Evolutionary conservation across 495 filamentous ascomycete genomes (phyloP).

Genomic region (Penicillium bovifimosum): DNA sequence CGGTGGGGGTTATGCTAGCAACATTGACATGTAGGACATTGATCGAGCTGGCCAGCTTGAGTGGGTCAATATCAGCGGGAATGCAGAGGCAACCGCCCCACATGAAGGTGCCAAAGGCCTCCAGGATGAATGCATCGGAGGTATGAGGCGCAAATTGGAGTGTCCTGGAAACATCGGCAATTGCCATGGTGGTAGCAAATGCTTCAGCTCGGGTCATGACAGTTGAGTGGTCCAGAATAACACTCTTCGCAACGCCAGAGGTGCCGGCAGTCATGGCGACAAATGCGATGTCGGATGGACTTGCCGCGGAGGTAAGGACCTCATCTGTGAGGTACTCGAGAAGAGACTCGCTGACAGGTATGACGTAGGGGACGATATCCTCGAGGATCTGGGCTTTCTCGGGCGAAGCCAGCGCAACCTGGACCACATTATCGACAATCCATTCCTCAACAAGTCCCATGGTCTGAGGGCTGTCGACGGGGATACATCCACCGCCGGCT

Average conservation of each 20-base stretch:
- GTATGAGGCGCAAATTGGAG: conserved; percentile 53
- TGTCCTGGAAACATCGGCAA: conserved; percentile 47
- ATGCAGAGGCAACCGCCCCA: conserved; percentile 45
- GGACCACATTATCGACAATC: conserved; percentile 33
- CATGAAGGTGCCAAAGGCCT: conserved; percentile 37
- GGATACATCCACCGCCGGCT: conserved; percentile 42
- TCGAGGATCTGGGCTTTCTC: conserved; percentile 33
- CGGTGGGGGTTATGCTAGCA: conserved; percentile 38
- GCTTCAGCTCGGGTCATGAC: conserved; percentile 42
- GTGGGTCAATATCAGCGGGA: conserved; percentile 26
- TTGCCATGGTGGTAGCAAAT: conserved; percentile 41
- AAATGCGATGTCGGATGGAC: conserved; percentile 35
- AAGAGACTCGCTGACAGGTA: conserved; percentile 33
- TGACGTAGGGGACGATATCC: conserved; percentile 34
- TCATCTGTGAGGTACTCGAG: conserved; percentile 33
- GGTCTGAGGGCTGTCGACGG: conserved; percentile 23
- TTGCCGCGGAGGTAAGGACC: conserved; percentile 10
- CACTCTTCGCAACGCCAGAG: conserved; percentile 34
- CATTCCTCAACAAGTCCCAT: conserved; percentile 31
- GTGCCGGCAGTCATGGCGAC: conserved; percentile 52
- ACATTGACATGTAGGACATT: conserved; percentile 31
- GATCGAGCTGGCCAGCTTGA: conserved; percentile 27
- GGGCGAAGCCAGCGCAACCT: conserved; percentile 42
- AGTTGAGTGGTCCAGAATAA: conserved; percentile 35
- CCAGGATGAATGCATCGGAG: conserved; percentile 38